A percentile compares a stretch with the other conserved stretches of the same genome.
Conservation (phyloP, 768 basidiomycete genomes). For the Sporobolomyces phaffii region DNA sequence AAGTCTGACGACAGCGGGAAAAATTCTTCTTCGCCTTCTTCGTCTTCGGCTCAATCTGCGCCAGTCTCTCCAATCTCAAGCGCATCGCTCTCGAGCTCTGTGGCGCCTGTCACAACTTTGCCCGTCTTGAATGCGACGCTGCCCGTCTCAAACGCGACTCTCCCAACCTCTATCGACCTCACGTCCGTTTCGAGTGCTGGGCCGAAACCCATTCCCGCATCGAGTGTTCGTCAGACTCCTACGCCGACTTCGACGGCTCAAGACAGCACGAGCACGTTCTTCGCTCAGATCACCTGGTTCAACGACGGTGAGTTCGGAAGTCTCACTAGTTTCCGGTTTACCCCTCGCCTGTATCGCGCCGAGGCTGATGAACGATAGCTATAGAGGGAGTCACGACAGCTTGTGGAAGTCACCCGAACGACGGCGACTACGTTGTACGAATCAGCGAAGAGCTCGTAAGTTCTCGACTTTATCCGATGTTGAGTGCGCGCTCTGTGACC, state of each 20-base stretch:
- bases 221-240: background rate
- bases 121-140: background rate
- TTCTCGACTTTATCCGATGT: background rate
- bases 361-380: too few species aligned
- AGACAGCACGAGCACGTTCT: constrained; percentile 1
- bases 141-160: too few species aligned
- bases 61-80: background rate
- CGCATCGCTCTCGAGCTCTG: background rate
- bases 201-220: background rate
- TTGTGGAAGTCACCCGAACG: constrained; percentile 6
- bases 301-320: background rate
- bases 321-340: background rate
- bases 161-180: background rate
- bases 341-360: background rate
- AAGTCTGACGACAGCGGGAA: background rate
- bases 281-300: constrained; percentile 26
- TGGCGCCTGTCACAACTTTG: background rate
- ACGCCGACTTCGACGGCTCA: background rate
- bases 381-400: background rate
- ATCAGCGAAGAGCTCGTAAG: constrained; percentile 20
- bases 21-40: background rate
- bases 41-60: background rate
- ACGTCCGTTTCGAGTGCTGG: background rate
- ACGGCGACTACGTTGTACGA: constrained; percentile 19
- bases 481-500: background rate